phyloP scores from a whole-genome alignment of 805 yeast species.

The Monosporozyma aerobia region DNA sequence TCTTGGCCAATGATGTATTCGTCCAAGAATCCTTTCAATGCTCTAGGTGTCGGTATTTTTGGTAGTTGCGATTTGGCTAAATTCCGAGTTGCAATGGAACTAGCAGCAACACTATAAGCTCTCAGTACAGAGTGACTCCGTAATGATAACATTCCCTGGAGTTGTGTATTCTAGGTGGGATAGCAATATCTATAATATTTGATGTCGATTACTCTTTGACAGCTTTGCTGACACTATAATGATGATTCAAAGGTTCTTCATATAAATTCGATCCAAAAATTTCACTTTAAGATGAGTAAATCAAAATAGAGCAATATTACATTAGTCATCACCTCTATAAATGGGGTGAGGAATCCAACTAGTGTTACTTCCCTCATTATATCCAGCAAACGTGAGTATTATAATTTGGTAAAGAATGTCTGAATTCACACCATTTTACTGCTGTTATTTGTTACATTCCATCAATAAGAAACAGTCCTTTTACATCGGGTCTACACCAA shows the following conservation, averaged over 20 bases:
- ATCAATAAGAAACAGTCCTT: slow-evolving; percentile 46
- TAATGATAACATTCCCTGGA: not conserved
- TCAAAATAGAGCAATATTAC: not conserved
- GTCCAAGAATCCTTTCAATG: slow-evolving; percentile 38
- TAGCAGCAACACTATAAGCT: not conserved
- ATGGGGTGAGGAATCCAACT: not conserved
- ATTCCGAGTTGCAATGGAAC: slow-evolving; percentile 11
- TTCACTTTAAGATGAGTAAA: not conserved
- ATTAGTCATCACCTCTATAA: not conserved
- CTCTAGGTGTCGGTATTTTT: slow-evolving; percentile 40
- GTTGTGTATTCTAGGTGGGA: not conserved
- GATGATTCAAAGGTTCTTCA: not conserved
- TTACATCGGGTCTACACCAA: slow-evolving; percentile 77
- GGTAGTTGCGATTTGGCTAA: slow-evolving; percentile 8
- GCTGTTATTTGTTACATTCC: slow-evolving; percentile 64
- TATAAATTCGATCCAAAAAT: not conserved
- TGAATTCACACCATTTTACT: slow-evolving; percentile 37
- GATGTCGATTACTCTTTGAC: not conserved
- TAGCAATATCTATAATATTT: not conserved
- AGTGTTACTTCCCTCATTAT: no score
- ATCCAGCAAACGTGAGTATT: not conserved
- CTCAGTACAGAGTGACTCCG: not conserved
- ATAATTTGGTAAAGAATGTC: not conserved
- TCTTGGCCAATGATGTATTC: slow-evolving; percentile 50
- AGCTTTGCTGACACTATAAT: not conserved